These are phyloP conservation scores for Paraconiothyrium brasiliense DNA, from an alignment of 2,329 filamentous ascomycete species.

Conservation along the genomic window DNA sequence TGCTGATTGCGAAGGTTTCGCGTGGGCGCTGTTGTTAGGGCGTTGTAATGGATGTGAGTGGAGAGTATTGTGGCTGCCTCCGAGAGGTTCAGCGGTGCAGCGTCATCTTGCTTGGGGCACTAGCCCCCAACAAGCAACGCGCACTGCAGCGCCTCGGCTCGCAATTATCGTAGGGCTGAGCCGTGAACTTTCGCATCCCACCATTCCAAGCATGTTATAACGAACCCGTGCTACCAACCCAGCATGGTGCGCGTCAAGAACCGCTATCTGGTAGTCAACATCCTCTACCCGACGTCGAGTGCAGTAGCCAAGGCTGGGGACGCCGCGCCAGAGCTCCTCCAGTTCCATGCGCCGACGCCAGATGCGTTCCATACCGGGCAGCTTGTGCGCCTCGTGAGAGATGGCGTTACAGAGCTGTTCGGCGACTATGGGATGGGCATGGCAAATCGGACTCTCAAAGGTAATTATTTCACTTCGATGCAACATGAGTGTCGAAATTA, in stretches of 20 bases:
- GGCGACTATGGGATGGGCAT: slow-evolving; percentile 89
- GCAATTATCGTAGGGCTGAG: slow-evolving; percentile 15
- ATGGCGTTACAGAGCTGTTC: slow-evolving; percentile 48
- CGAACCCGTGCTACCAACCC: not conserved
- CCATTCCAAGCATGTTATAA: not conserved
- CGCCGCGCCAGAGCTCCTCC: slow-evolving; percentile 68
- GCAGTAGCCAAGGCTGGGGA: slow-evolving; percentile 38
- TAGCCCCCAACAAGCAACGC: slow-evolving; percentile 7
- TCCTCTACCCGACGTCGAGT: slow-evolving; percentile 78
- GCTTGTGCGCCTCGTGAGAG: slow-evolving; percentile 71
- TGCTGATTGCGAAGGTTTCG: too few species aligned
- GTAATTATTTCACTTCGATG: slow-evolving; percentile 55
- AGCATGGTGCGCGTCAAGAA: slow-evolving; percentile 95
- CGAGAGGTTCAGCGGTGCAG: not conserved
- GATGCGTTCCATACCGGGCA: slow-evolving; percentile 72
- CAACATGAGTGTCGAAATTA: not conserved
- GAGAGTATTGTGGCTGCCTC: slow-evolving; percentile 12
- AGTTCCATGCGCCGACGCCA: slow-evolving; percentile 81
- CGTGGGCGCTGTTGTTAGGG: not conserved
- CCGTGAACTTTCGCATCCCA: slow-evolving; percentile 10
- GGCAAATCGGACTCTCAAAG: slow-evolving; percentile 72
- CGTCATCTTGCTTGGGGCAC: slow-evolving; percentile 13
- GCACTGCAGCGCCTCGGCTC: slow-evolving; percentile 1
- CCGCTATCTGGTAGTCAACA: slow-evolving; percentile 93
- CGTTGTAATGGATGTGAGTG: not conserved